Evolutionary conservation across 192 early-diverging fungal species (phyloP).

Genomic region (Coemansia furcata): DNA sequence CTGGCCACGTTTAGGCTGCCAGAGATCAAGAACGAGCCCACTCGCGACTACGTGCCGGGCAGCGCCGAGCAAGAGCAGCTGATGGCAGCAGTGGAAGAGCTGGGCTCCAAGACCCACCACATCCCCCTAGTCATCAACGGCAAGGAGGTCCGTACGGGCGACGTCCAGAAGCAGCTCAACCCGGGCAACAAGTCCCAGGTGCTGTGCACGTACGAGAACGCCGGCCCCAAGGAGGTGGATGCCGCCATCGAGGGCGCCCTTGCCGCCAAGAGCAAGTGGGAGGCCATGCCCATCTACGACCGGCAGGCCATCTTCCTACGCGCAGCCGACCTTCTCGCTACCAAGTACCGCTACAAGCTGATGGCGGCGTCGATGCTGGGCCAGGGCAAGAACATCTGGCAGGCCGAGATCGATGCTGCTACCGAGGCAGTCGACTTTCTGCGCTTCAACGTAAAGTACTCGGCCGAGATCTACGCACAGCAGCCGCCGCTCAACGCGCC

Average conservation of each 20-base stretch:
- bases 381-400: conserved; percentile 98
- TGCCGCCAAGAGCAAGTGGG: conserved; percentile 84
- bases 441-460: conserved; percentile 94
- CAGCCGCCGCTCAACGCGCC: conserved; percentile 88
- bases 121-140: conserved; percentile 87
- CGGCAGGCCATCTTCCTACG: conserved; percentile 95
- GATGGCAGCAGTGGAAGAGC: conserved; percentile 72
- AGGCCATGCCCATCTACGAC: conserved; percentile 89
- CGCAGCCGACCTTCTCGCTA: conserved; percentile 89
- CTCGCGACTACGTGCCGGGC: conserved; percentile 76
- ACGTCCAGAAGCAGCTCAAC: conserved; percentile 69
- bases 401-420: conserved; percentile 98
- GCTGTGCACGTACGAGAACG: conserved; percentile 83
- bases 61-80: conserved; percentile 72
- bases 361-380: conserved; percentile 98
- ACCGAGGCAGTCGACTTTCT: conserved; percentile 93
- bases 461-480: conserved; percentile 87
- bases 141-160: conserved; percentile 70
- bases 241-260: conserved; percentile 87
- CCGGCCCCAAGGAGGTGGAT: conserved; percentile 65
- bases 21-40: conserved; percentile 82
- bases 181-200: conserved; percentile 81
- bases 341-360: conserved; percentile 88
- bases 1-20: conserved; percentile 82
- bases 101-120: conserved; percentile 64